phyloP scores from a whole-genome alignment of 2,329 filamentous ascomycete genomes.

The Balansia obtecta region DNA sequence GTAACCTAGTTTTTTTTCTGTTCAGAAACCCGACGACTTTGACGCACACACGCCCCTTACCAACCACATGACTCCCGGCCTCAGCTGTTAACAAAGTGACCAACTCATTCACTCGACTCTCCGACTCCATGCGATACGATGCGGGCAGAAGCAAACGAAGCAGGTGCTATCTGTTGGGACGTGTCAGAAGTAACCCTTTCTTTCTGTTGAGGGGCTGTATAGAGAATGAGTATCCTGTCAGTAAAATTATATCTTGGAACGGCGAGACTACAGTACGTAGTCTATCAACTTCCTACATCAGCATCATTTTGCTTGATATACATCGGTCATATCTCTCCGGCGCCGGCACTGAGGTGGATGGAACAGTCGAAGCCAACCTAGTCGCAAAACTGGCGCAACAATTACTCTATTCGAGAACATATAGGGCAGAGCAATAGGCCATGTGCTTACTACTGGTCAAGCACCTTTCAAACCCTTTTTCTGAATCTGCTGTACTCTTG shows the following conservation, averaged over 20 bases:
- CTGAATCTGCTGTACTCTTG: background rate
- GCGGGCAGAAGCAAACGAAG: conserved; percentile 26
- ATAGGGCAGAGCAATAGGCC: background rate
- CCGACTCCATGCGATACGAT: conserved; percentile 6
- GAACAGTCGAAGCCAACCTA: background rate
- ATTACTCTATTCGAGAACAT: background rate
- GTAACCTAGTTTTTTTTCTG: conserved; percentile 8
- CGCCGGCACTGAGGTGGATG: background rate
- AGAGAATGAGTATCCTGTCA: background rate
- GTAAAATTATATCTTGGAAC: background rate
- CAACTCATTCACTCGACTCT: conserved; percentile 4
- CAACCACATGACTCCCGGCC: too few species aligned
- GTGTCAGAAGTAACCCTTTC: background rate
- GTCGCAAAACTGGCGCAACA: background rate
- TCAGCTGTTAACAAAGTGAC: too few species aligned
- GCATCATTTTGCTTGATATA: background rate
- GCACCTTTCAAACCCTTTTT: background rate
- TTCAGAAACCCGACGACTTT: too few species aligned
- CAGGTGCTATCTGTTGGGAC: background rate
- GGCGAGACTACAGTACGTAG: background rate
- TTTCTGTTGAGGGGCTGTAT: background rate
- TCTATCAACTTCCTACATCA: background rate
- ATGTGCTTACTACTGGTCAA: background rate
- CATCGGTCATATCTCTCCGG: too few species aligned
- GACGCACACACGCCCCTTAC: too few species aligned